Evolutionary conservation across 352 stramenopile species (phyloP).

Genomic region (Thalassiosira pacifica): DNA sequence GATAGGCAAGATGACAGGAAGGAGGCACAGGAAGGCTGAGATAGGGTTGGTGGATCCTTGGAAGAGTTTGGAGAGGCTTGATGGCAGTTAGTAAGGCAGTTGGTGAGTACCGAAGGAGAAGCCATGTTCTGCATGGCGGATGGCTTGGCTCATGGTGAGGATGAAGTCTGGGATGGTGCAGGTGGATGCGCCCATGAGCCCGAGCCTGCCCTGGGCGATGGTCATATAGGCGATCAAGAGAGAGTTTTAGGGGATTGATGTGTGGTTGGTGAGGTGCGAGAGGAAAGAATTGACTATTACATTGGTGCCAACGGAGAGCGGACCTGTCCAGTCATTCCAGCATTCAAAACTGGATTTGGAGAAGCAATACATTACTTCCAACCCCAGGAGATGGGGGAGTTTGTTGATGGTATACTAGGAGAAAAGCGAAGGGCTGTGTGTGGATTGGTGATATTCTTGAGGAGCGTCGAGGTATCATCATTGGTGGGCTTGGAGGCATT

Average conservation of each 20-base stretch:
- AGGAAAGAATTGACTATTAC: constrained; percentile 7
- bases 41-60: not conserved
- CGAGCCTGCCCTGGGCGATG: constrained; percentile 13
- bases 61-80: constrained; percentile 7
- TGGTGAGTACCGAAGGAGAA: constrained; percentile 1
- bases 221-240: constrained; percentile 8
- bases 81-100: not conserved
- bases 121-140: not conserved
- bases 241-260: not conserved
- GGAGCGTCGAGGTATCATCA: not conserved
- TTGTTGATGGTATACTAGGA: not conserved
- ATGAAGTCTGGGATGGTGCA: constrained; percentile 42
- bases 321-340: constrained; percentile 38
- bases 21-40: not conserved
- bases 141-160: constrained; percentile 19
- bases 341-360: not conserved
- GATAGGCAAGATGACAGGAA: too few species aligned
- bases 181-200: constrained; percentile 1
- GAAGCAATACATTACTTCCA: constrained; percentile 18
- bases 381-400: not conserved
- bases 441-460: not conserved
- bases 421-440: too few species aligned
- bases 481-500: not conserved
- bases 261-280: not conserved
- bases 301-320: constrained; percentile 10